A percentile compares a stretch with the other conserved stretches of the same genome.
phyloP scores from a whole-genome alignment of 352 stramenopile genomes.

The Phytophthora pini region DNA sequence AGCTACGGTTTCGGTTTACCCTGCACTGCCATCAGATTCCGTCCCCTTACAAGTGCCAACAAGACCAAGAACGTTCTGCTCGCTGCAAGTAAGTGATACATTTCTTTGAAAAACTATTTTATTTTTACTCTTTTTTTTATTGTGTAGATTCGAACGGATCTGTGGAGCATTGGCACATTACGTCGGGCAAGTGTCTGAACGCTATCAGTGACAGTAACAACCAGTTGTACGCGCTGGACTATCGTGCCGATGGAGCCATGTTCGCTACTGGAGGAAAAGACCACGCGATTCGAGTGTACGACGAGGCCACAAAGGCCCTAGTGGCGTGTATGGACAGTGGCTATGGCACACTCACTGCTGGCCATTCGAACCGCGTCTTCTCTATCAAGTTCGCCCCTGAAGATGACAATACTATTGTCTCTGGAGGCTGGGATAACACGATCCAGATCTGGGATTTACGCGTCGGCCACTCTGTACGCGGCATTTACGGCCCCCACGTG shows the following conservation, averaged over 20 bases:
- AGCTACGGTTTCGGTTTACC: slow-evolving; percentile 82
- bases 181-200: slow-evolving; percentile 91
- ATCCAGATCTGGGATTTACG: slow-evolving; percentile 93
- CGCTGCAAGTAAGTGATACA: slow-evolving; percentile 73
- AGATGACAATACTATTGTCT: slow-evolving; percentile 85
- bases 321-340: slow-evolving; percentile 74
- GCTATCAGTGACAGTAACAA: slow-evolving; percentile 90
- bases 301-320: slow-evolving; percentile 89
- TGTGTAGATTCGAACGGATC: slow-evolving; percentile 85
- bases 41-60: slow-evolving; percentile 73
- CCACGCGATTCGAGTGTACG: slow-evolving; percentile 84
- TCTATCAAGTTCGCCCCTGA: slow-evolving; percentile 89
- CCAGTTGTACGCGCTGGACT: slow-evolving; percentile 92
- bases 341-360: slow-evolving; percentile 66
- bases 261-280: slow-evolving; percentile 93
- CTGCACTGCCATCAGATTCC: slow-evolving; percentile 86
- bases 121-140: not conserved
- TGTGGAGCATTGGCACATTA: slow-evolving; percentile 94
- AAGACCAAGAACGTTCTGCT: slow-evolving; percentile 92
- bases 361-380: slow-evolving; percentile 94
- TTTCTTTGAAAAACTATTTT: not conserved
- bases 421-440: slow-evolving; percentile 94
- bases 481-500: slow-evolving; percentile 93
- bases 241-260: slow-evolving; percentile 80
- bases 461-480: slow-evolving; percentile 84